Base-by-base conservation (phyloP, 116 monocot species). In the Cymodocea nodosa region DNA sequence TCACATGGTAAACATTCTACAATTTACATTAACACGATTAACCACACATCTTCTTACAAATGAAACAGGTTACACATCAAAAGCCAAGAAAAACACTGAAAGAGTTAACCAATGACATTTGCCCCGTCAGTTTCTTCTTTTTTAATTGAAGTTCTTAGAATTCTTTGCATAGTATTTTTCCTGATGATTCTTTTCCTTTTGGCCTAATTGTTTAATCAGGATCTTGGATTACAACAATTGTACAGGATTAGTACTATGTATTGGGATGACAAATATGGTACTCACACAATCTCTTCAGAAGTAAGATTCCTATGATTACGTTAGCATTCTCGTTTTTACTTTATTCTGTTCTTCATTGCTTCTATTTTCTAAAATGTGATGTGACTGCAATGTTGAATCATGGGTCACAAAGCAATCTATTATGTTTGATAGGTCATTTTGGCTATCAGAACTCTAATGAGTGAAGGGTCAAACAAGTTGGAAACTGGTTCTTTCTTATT, bases 61-160 rank as follows among this genome's bases (percentile, higher is more conserved):
- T 10, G 39, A 35, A 30, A 53, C 40, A 94, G 93, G 93, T 94
- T 22, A 83, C 87, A 76, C 90, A 95, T 76, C 90, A 87, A 65
- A 95, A 95, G 64, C 91, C 87, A 5, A 95, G 83, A 69, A 87
- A 87, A 76, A 76, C 87, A 7, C 64, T 90, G 55, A 83, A 80
- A 50, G 95, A 95, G 74, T 87, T 95, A 69, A 90, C 83, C n/a
- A 87, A 85, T 62, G 90, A 90, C 25, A 73, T 90, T 18, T 95
- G 95, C 63, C 87, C 95, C 23, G 95, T 95, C 62, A 59, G 83
- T 18, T 3, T 22, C 3, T 64, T n/a, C 17, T n/a, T 36, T 16
- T 17, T 8, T 15, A 61, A 61, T 16, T 35, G 35, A 1, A 39
- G 10, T 49, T 60, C 50, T 3, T 3, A 64, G 12, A 22, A 23